Conservation (phyloP, 1,139 yeast species). For the Blastobotrys malaysiensis region DNA sequence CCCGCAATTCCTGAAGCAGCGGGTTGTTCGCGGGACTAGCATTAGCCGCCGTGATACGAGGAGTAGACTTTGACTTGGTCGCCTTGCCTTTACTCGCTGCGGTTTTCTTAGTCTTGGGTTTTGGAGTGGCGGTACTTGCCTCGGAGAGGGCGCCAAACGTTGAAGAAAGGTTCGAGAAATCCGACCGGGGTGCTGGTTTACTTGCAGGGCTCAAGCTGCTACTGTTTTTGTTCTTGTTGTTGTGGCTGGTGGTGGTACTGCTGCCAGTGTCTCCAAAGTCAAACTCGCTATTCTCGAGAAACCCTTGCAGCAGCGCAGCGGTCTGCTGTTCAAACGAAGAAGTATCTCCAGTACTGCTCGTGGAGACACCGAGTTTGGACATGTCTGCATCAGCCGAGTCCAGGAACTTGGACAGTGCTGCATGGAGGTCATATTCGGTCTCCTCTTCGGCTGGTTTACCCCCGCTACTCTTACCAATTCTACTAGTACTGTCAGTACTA, state of each 20-base stretch:
- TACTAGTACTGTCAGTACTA: not conserved
- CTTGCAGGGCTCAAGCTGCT: not conserved
- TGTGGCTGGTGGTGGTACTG: not conserved
- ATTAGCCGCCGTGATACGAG: not conserved
- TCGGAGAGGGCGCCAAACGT: not conserved
- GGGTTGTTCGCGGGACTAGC: not conserved
- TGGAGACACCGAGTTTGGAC: not conserved
- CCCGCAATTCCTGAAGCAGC: not conserved
- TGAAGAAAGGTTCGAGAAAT: not conserved
- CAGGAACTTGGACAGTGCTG: not conserved
- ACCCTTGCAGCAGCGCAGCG: not conserved
- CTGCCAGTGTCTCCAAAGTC: not conserved
- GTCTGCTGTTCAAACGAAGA: not conserved
- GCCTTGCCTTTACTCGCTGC: not conserved
- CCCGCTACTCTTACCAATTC: too few relatives aligned
- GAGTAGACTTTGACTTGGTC: not conserved
- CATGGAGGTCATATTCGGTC: not conserved
- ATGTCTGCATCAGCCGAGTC: not conserved
- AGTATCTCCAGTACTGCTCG: not conserved
- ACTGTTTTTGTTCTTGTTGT: too few relatives aligned
- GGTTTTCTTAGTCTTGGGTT: not conserved
- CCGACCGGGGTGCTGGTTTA: not conserved
- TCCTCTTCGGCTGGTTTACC: not conserved
- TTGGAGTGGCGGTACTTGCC: not conserved
- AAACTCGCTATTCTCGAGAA: not conserved